Evolutionary conservation across 2,329 filamentous ascomycete genomes (phyloP).

Genomic region (Exophiala spinifera): DNA sequence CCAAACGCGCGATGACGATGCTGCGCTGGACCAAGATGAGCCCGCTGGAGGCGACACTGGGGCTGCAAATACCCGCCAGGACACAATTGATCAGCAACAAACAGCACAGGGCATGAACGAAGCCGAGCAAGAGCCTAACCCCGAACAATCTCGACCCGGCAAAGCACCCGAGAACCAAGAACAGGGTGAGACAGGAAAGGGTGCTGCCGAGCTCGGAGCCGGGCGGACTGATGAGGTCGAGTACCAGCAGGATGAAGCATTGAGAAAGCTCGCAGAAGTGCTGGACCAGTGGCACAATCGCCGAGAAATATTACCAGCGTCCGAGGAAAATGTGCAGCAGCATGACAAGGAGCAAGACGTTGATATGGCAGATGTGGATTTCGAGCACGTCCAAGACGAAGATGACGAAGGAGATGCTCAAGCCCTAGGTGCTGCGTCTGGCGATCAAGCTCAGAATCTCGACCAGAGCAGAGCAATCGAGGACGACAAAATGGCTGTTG

Average conservation of each 20-base stretch:
- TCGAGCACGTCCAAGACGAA: conserved; percentile 82
- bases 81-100: conserved; percentile 37
- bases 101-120: conserved; percentile 24
- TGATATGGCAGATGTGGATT: conserved; percentile 78
- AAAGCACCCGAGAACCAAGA: conserved; percentile 25
- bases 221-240: conserved; percentile 25
- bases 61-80: conserved; percentile 41
- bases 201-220: conserved; percentile 22
- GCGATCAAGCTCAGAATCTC: conserved; percentile 81
- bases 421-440: conserved; percentile 80
- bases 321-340: conserved; percentile 52
- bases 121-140: conserved; percentile 22
- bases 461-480: conserved; percentile 89
- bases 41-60: conserved; percentile 45
- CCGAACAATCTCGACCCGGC: conserved; percentile 23
- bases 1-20: conserved; percentile 34
- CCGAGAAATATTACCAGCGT: conserved; percentile 68
- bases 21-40: conserved; percentile 46
- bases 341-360: conserved; percentile 56
- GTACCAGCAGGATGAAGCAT: conserved; percentile 61
- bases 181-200: conserved; percentile 23
- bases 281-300: conserved; percentile 93
- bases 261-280: conserved; percentile 91
- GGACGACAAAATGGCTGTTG: conserved; percentile 53
- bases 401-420: conserved; percentile 80